These are phyloP conservation scores for Ceratobasidium theobromae DNA, from an alignment of 1,284 basidiomycete genomes.

Conservation along the genomic window DNA sequence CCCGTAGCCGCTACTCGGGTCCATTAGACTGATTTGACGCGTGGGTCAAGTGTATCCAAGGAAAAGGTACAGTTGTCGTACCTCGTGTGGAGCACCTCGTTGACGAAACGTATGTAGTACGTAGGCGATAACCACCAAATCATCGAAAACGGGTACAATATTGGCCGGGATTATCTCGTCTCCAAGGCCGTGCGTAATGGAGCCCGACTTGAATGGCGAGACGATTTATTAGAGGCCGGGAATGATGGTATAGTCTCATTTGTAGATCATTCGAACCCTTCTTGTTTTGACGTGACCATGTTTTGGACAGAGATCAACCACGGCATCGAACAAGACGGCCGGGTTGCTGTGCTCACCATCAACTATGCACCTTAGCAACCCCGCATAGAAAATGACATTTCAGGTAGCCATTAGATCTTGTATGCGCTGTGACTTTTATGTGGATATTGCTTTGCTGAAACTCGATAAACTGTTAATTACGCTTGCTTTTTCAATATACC, in stretches of 20 bases:
- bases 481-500: no score
- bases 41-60: conserved; percentile 67
- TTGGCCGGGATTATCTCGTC: conserved; percentile 73
- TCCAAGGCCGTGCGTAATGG: conserved; percentile 61
- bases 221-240: conserved; percentile 64
- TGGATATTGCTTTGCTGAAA: no score
- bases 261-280: background rate
- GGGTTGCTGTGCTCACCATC: conserved; percentile 73
- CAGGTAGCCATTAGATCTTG: background rate
- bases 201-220: conserved; percentile 70
- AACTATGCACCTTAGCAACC: conserved; percentile 1
- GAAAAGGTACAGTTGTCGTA: conserved; percentile 53
- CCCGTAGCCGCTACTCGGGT: background rate
- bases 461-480: no score
- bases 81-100: background rate
- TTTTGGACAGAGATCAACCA: conserved; percentile 66
- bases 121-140: conserved; percentile 70
- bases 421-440: background rate
- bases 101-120: conserved; percentile 46
- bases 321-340: conserved; percentile 73
- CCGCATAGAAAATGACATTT: background rate
- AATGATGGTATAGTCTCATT: conserved; percentile 59
- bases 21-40: background rate
- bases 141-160: conserved; percentile 71
- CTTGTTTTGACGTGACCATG: background rate